Base-by-base conservation (phyloP, 768 basidiomycete genomes). In the Glaciozyma antarctica region DNA sequence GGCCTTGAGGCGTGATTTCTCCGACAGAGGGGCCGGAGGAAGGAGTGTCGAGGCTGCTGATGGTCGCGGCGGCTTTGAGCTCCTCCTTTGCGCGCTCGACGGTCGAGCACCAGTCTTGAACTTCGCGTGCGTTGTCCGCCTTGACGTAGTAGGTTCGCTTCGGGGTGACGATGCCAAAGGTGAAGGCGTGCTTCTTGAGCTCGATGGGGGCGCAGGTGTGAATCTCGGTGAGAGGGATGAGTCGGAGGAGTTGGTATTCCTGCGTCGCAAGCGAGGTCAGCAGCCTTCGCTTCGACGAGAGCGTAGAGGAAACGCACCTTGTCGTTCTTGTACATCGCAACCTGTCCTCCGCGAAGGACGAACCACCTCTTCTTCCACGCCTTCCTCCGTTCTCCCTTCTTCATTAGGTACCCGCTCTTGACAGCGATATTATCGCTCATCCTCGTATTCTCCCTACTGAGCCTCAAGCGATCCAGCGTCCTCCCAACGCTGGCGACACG, bases 281-380 rank as follows among this genome's bases (percentile, higher is more conserved):
- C 56, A n/a, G 22, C 7, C 22, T 3, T 48, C 47, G 19, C 47
- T 19, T 22, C 47, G 47, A 15, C n/a, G 3, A 28, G 16, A 2
- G n/a, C 10, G 19, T 3, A 28, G 49, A 41, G 30, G 6, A 16
- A 45, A 68, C 75, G 53, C 53, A 79, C 79, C 72, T 88, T 88
- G 41, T 88, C 86, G 56, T 84, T 90, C 80, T 98, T 97, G 84
- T 98, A 98, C 78, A 94, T 97, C 5, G 91, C 91, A 58, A 99
- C 79, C 77, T 95, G 90, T 3, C 87, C 88, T 0, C 90, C 84
- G 22, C 94, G 84, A 64, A 99, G 79, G 2, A 99, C 95, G 72
- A 98, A 98, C 94, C 94, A 98, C 26, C 93, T 84, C 78, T 92
- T 93, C 82, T 98, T 97, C 95, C 95, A 99, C 69, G 94, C 94